Evolutionary conservation across 139 green algal genomes (phyloP), one percentile per base, ranked within the genome.

Genomic region (Chlorella sp.): DNA sequence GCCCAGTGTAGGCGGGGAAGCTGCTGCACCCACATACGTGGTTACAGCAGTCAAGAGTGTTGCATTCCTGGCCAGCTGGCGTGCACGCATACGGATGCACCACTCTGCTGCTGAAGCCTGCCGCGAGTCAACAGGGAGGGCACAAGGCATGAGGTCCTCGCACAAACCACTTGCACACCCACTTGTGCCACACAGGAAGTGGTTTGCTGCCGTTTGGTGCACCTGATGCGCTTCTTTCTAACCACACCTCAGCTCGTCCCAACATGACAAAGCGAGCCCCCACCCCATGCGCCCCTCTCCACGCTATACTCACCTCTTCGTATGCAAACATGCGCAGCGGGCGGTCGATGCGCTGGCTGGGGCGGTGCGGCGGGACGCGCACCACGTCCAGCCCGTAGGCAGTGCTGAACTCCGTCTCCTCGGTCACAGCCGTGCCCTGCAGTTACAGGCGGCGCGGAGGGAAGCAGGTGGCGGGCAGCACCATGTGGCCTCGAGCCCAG

Each of bases 321-420:
- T 75, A 90, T 57, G 91, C 86, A 91, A 95, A 98, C 11, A 97
- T 22, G 48, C 48, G 48, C 48, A 9, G 87, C 3, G 91, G 87
- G 32, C 92, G 48, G 92, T 99, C 97, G 0, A 86, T 40, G 0
- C 97, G 91, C 2, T 36, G 19, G 19, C 71, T 89, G 9, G 96
- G 95, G 14, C 90, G 89, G 93, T 99, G 97, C 75, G 97, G 97
- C 34, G 97, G 97, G 30, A 99, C 92, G 0, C 87, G 73, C 42
- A 98, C 90, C 16, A 99, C 95, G 14, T 92, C 60, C 32, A 98
- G 89, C 26, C 86, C 66, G 88, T 97, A 98, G 3, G 93, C 91
- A 1, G 94, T 85, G 19, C 36, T 60, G 21, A 98, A 92, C 90
- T 98, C 96, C 28, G 78, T 61, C 30, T 82, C 39, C 78, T 94